These are phyloP conservation scores for Saposhnikovia divaricata DNA, from an alignment of 129 eudicot genomes.

Conservation along the genomic window DNA sequence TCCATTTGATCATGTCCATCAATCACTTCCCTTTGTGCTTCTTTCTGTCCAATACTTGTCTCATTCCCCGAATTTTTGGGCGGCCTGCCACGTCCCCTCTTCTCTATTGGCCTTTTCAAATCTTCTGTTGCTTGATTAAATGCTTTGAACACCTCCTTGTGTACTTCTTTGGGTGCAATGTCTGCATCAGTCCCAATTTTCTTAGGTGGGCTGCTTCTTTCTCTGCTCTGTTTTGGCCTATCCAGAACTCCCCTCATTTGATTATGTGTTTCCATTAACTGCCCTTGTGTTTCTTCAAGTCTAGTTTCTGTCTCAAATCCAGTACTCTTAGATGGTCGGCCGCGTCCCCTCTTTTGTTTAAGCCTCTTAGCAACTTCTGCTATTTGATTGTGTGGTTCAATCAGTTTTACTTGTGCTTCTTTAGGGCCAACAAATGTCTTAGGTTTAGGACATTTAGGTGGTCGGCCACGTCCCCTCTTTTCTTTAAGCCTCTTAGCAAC, in stretches of 20 bases:
- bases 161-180: not conserved
- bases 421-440: not conserved
- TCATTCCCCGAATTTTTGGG: not conserved
- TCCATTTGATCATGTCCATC: not conserved
- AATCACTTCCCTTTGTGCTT: not conserved
- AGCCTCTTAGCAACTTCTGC: not conserved
- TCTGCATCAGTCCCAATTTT: not conserved
- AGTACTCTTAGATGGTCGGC: not conserved
- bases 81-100: constrained; percentile 7
- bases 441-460: not conserved
- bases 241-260: not conserved
- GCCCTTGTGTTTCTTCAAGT: not conserved
- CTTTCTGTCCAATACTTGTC: not conserved
- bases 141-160: not conserved
- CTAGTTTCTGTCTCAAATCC: not conserved
- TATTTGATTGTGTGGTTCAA: not conserved
- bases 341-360: not conserved
- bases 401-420: not conserved
- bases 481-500: not conserved
- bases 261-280: not conserved
- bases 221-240: not conserved
- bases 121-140: not conserved
- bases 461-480: not conserved
- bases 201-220: not conserved
- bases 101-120: not conserved